Evolutionary conservation across 495 filamentous ascomycete genomes (phyloP).

Genomic region (Pyrenula massariospora): DNA sequence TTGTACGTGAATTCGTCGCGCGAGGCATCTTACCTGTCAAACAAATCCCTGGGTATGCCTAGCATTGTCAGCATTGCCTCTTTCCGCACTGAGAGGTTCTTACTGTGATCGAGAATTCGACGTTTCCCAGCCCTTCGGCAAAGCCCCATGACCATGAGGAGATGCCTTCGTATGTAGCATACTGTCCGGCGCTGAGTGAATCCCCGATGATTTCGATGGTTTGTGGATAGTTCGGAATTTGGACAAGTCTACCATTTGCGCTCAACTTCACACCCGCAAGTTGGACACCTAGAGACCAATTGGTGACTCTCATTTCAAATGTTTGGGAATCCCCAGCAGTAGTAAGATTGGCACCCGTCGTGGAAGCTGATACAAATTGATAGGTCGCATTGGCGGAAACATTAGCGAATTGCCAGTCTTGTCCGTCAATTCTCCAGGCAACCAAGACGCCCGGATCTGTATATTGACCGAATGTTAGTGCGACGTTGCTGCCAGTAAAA

Average conservation of each 20-base stretch:
- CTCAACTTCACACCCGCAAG: slow-evolving; percentile 43
- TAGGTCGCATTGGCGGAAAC: slow-evolving; percentile 50
- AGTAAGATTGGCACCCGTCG: background rate
- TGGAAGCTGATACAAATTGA: slow-evolving; percentile 34
- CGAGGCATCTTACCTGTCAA: slow-evolving; percentile 47
- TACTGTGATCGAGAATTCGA: slow-evolving; percentile 48
- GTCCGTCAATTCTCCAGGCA: slow-evolving; percentile 48
- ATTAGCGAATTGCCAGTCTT: slow-evolving; percentile 60
- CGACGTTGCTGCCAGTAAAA: slow-evolving; percentile 52
- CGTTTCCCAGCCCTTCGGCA: slow-evolving; percentile 48
- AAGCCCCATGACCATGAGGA: slow-evolving; percentile 46
- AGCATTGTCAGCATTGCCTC: background rate
- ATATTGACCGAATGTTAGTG: slow-evolving; percentile 48
- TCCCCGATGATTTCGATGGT: slow-evolving; percentile 60
- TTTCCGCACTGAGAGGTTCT: background rate
- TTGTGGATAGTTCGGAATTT: slow-evolving; percentile 34
- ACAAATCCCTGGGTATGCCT: slow-evolving; percentile 52
- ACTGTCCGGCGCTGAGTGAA: slow-evolving; percentile 42
- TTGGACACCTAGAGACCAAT: slow-evolving; percentile 57
- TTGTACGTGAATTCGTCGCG: slow-evolving; percentile 31
- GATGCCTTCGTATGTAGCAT: slow-evolving; percentile 51
- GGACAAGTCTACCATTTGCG: slow-evolving; percentile 32
- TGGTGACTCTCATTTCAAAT: slow-evolving; percentile 37
- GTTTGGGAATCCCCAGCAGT: background rate
- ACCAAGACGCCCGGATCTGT: slow-evolving; percentile 45